Evolutionary conservation across 169 alveolate species (phyloP).

Genomic region (Eimeria praecox): DNA sequence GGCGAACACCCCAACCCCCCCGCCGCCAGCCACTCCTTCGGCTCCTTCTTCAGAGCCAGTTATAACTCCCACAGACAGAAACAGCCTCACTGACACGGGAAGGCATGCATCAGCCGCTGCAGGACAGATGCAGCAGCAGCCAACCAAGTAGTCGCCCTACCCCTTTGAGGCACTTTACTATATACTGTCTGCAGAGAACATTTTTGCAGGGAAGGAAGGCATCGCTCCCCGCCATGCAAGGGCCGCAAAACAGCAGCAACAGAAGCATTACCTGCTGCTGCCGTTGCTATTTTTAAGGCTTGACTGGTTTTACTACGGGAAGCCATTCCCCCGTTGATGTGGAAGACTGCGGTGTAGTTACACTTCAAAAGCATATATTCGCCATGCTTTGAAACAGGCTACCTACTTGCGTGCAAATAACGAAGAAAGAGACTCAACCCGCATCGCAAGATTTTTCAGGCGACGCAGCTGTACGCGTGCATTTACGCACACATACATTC

Average conservation of each 20-base stretch:
- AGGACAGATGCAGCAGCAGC: background rate
- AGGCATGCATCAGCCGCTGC: background rate
- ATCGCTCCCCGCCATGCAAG: background rate
- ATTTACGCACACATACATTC: no score
- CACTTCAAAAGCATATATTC: background rate
- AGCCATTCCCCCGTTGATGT: background rate
- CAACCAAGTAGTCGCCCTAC: background rate
- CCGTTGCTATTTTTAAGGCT: background rate
- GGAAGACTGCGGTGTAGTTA: background rate
- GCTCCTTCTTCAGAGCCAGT: background rate
- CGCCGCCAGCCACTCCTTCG: background rate
- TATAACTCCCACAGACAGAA: background rate
- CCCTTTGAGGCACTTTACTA: background rate
- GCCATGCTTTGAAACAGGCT: background rate
- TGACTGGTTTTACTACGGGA: background rate
- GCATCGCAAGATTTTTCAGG: background rate
- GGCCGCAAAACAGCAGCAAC: background rate
- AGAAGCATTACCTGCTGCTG: background rate
- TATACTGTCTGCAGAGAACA: background rate
- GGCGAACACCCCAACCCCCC: conserved; percentile 7
- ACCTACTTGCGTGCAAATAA: background rate
- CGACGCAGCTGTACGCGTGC: background rate
- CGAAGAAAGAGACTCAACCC: background rate
- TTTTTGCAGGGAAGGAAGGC: background rate
- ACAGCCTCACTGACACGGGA: background rate